Evolutionary conservation across 352 stramenopile genomes (phyloP).

Genomic region (Hyphochytrium catenoides): DNA sequence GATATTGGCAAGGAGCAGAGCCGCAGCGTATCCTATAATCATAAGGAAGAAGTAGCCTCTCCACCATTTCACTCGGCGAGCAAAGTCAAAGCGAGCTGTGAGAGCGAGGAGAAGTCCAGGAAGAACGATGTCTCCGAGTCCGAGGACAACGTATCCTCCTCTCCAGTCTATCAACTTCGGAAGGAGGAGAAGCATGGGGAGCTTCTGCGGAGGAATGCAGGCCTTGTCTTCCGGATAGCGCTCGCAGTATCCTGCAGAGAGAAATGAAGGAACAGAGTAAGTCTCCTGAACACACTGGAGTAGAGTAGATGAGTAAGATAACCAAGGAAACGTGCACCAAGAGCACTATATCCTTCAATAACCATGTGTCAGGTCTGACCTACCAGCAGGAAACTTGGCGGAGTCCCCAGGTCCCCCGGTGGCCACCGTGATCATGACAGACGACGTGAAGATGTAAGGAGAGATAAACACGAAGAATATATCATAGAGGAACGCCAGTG

Average conservation of each 20-base stretch:
- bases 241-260: conserved; percentile 22
- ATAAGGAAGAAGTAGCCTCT: conserved; percentile 66
- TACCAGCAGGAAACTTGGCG: conserved; percentile 8
- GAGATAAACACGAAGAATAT: conserved; percentile 90
- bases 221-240: conserved; percentile 35
- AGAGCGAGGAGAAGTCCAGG: conserved; percentile 84
- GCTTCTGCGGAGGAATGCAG: conserved; percentile 43
- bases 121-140: conserved; percentile 86
- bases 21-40: conserved; percentile 77
- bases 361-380: conserved; percentile 14
- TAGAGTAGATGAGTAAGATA: too few species aligned
- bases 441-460: conserved; percentile 62
- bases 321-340: background rate
- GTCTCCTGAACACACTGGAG: too few species aligned
- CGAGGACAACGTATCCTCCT: conserved; percentile 71
- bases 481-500: conserved; percentile 83
- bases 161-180: conserved; percentile 78
- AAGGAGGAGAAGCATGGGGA: conserved; percentile 82
- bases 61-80: conserved; percentile 22
- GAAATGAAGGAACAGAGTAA: conserved; percentile 13
- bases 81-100: conserved; percentile 76
- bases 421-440: conserved; percentile 82
- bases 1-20: conserved; percentile 74
- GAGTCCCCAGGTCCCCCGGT: too few species aligned
- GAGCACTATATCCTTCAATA: conserved; percentile 12